phyloP scores from a whole-genome alignment of 192 early-diverging fungal species.

The Gaertneriomyces sp. region DNA sequence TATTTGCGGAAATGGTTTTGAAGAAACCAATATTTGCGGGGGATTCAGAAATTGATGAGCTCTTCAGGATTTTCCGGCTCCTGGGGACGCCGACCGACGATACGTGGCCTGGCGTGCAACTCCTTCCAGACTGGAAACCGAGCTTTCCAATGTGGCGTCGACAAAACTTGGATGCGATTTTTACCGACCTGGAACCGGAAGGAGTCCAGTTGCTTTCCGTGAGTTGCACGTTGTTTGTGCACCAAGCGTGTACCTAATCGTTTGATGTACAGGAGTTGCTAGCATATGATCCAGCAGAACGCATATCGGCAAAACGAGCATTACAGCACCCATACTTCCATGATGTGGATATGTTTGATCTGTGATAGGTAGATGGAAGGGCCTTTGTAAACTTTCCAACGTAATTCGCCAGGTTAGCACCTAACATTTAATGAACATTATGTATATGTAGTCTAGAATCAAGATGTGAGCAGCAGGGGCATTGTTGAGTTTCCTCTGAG shows the following conservation, averaged over 20 bases:
- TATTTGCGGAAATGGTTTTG: conserved; percentile 91
- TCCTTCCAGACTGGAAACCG: conserved; percentile 76
- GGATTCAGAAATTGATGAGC: conserved; percentile 86
- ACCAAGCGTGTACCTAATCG: not conserved
- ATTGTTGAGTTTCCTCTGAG: too few species aligned
- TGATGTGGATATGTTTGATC: conserved; percentile 15
- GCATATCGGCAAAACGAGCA: conserved; percentile 83
- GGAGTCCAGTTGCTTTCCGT: conserved; percentile 71
- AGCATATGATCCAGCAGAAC: conserved; percentile 67
- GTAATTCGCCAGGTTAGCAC: too few species aligned
- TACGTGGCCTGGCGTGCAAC: conserved; percentile 72
- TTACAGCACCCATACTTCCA: conserved; percentile 77
- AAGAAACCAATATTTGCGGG: conserved; percentile 83
- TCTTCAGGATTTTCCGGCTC: conserved; percentile 85
- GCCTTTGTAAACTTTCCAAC: not conserved
- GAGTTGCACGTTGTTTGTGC: not conserved
- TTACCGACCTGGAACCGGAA: conserved; percentile 55
- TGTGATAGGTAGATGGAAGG: not conserved
- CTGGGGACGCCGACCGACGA: conserved; percentile 78
- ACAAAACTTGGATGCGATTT: conserved; percentile 41
- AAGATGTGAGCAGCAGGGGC: too few species aligned
- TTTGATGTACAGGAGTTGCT: conserved; percentile 53
- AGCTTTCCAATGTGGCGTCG: conserved; percentile 72
- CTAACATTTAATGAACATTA: too few species aligned
- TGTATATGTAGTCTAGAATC: too few species aligned